Evolutionary conservation across 257 asterid species (phyloP).

Genomic region (Vinca minor): DNA sequence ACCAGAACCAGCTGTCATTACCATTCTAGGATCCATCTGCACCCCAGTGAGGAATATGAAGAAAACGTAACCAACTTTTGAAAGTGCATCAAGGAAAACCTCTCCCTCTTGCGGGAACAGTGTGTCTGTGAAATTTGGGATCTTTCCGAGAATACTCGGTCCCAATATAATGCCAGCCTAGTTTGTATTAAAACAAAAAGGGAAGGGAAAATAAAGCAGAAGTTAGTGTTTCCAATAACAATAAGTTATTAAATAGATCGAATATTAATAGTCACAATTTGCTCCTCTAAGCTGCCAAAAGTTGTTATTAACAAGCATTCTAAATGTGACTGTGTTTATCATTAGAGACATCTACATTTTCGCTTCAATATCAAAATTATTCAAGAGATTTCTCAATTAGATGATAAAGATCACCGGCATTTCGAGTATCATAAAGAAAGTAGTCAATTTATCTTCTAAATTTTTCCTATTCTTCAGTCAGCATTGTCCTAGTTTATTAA

Average conservation of each 20-base stretch:
- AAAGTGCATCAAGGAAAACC: conserved; percentile 46
- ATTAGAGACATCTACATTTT: background rate
- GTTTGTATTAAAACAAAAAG: background rate
- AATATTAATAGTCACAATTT: too few relatives aligned
- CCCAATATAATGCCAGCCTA: conserved; percentile 89
- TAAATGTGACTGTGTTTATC: too few relatives aligned
- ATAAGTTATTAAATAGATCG: too few relatives aligned
- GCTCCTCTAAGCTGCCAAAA: background rate
- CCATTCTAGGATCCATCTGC: conserved; percentile 73
- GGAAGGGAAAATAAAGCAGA: too few relatives aligned
- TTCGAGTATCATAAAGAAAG: background rate
- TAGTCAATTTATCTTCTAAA: too few relatives aligned
- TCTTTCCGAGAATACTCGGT: conserved; percentile 52
- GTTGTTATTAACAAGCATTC: too few relatives aligned
- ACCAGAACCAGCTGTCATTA: conserved; percentile 35
- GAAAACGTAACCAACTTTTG: conserved; percentile 74
- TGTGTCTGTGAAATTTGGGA: conserved; percentile 1
- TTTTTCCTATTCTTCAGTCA: too few relatives aligned
- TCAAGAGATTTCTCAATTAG: background rate
- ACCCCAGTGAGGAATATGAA: conserved; percentile 79
- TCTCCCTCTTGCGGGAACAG: conserved; percentile 64
- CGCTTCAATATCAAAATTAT: background rate
- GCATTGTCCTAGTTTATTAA: too few relatives aligned
- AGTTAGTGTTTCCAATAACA: too few relatives aligned
- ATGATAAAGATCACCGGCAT: background rate